Percentiles rank a stretch among this genome's conserved stretches.
Evolutionary conservation across 352 stramenopile species (phyloP).

Genomic region (Phytophthora agathidicida): DNA sequence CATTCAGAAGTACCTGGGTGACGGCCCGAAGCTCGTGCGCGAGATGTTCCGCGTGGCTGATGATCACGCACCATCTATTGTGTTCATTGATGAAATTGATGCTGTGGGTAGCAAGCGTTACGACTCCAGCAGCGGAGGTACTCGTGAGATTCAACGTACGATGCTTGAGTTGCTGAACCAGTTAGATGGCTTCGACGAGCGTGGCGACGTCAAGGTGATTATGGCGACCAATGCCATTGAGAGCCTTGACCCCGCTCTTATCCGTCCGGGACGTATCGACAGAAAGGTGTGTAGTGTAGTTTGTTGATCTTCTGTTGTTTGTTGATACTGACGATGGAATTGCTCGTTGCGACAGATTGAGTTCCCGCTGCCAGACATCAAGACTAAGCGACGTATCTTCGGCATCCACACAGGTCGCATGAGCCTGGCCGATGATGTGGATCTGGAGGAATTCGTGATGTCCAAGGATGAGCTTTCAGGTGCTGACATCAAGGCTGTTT

Average conservation of each 20-base stretch:
- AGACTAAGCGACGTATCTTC: slow-evolving; percentile 99
- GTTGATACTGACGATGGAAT: slow-evolving; percentile 8
- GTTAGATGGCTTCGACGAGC: slow-evolving; percentile 99
- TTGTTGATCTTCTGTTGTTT: neutral
- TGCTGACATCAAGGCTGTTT: slow-evolving; percentile 99
- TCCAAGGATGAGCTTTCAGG: slow-evolving; percentile 99
- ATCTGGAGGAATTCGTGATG: slow-evolving; percentile 99
- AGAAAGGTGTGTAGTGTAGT: slow-evolving; percentile 86
- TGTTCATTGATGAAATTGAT: slow-evolving; percentile 99
- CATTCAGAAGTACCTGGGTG: slow-evolving; percentile 99
- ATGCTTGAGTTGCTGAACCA: slow-evolving; percentile 99
- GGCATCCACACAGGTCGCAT: slow-evolving; percentile 99
- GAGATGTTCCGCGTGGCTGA: slow-evolving; percentile 99
- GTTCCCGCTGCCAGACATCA: slow-evolving; percentile 99
- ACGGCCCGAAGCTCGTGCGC: slow-evolving; percentile 99
- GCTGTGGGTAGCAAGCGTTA: slow-evolving; percentile 99
- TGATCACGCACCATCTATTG: slow-evolving; percentile 98
- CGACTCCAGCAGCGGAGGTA: slow-evolving; percentile 97
- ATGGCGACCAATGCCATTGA: slow-evolving; percentile 99
- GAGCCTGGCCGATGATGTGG: slow-evolving; percentile 98
- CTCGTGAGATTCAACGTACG: slow-evolving; percentile 99
- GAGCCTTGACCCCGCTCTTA: slow-evolving; percentile 98
- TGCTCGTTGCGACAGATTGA: slow-evolving; percentile 92
- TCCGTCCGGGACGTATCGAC: slow-evolving; percentile 99
- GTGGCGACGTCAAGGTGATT: slow-evolving; percentile 99